Base-by-base conservation (phyloP, 148 eudicot species). In the Spergularia bocconei region DNA sequence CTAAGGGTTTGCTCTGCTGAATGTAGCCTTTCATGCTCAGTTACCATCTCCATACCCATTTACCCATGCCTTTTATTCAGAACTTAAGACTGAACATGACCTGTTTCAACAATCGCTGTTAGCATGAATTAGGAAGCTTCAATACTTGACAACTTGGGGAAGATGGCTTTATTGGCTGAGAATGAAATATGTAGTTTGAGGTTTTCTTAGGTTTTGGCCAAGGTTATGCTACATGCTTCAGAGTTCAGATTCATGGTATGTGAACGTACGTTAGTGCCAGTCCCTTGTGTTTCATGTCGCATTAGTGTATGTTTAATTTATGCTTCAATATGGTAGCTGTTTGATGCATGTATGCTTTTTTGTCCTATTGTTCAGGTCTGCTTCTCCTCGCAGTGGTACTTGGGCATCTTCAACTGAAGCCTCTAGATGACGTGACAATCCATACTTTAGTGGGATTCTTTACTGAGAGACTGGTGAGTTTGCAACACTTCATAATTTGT, bases 301-400 rank as follows among this genome's bases (percentile, higher is more conserved):
- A 44, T 44, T 9, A 44, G 8, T 44, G 50, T 33, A 51, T 59
- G 29, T 59, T 59, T 48, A 13, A 72, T 65, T 19, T 19, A 41
- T 13, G 17, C 21, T 23, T 21, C 11, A 2, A 57, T 72, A 48
- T 20, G 14, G 41, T 12, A 72, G 55, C 66, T 58, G 33, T 73
- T 23, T 39, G 7, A 11, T 61, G 44, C 36, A 60, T 38, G 48
- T 5, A 2, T 29, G 36, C 36, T 29, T 63, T 39, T 15, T 17
- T 25, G 65, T 44, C 56, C 47, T 53, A 12, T 59, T 72, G 25
- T 44, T 23, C 85, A 94, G 98, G 97, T 58, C 82, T 84, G 71
- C 97, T 94, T 69, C 87, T 94, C 72, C 88, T 94, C 64, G 97
- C 90, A 14, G 96, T 91, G 84, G 79, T 91, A 77, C 83, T 91